Evolutionary conservation across 345 rosid species (phyloP).

Genomic region (Ceriops tagal): DNA sequence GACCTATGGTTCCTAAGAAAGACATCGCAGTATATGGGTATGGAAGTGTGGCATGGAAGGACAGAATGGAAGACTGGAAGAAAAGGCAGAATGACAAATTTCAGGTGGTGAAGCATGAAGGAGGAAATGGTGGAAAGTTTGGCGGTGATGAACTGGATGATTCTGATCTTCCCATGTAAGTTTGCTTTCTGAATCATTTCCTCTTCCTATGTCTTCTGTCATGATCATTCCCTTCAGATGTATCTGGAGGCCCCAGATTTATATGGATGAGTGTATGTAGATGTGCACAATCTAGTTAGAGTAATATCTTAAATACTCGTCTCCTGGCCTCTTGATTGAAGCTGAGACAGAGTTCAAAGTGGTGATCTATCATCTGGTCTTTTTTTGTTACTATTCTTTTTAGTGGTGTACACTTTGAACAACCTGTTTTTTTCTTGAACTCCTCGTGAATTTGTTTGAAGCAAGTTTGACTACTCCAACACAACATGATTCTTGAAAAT

Average conservation of each 20-base stretch:
- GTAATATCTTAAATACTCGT: too few relatives aligned
- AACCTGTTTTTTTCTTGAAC: not conserved
- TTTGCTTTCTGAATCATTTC: not conserved
- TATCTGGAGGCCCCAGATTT: too few relatives aligned
- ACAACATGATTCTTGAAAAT: too few relatives aligned
- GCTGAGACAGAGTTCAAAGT: not conserved
- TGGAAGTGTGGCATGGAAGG: constrained; percentile 99
- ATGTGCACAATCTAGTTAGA: too few relatives aligned
- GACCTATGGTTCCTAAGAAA: constrained; percentile 92
- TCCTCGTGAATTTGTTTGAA: not conserved
- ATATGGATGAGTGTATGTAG: too few relatives aligned
- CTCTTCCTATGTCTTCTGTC: too few relatives aligned
- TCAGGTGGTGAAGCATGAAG: constrained; percentile 79
- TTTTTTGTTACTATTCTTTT: not conserved
- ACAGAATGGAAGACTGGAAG: constrained; percentile 92
- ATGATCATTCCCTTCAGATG: too few relatives aligned
- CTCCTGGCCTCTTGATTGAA: not conserved
- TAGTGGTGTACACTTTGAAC: not conserved
- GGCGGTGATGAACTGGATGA: constrained; percentile 72
- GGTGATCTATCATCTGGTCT: not conserved
- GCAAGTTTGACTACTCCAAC: too few relatives aligned
- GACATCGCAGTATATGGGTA: constrained; percentile 84
- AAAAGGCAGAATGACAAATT: constrained; percentile 72
- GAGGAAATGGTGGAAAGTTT: constrained; percentile 53
- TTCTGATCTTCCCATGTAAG: constrained; percentile 88